Conservation (phyloP, 1,139 yeast species). For the Pichia sp. region DNA sequence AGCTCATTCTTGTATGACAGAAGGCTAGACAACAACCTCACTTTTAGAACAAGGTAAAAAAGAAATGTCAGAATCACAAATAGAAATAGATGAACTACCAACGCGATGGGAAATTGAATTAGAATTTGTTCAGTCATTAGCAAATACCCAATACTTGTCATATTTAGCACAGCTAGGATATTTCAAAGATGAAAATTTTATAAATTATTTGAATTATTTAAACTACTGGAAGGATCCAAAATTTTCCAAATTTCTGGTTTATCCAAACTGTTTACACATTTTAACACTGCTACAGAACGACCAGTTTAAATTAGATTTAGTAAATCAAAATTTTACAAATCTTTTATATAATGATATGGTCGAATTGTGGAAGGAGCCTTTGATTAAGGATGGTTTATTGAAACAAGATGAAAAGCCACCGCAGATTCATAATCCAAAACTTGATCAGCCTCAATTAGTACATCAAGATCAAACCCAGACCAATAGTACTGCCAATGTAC, state of each 20-base stretch:
- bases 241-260: constrained; percentile 56
- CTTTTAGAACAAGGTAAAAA: no score
- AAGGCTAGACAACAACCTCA: no score
- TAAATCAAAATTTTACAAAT: constrained; percentile 52
- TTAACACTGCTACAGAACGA: constrained; percentile 42
- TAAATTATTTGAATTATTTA: constrained; percentile 59
- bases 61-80: no score
- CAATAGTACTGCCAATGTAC: background rate
- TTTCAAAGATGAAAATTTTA: constrained; percentile 52
- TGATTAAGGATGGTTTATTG: constrained; percentile 10
- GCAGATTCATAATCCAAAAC: background rate
- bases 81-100: constrained; percentile 40
- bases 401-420: background rate
- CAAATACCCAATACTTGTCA: constrained; percentile 70
- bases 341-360: constrained; percentile 72
- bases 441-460: background rate
- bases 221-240: constrained; percentile 70
- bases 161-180: constrained; percentile 70
- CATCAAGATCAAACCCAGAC: background rate
- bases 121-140: constrained; percentile 76
- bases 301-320: constrained; percentile 50
- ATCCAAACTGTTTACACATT: constrained; percentile 20
- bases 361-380: constrained; percentile 51
- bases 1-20: background rate
- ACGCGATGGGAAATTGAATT: constrained; percentile 77